Conservation (phyloP, 176 grass and related monocot species). For the Oryza longistaminata region DNA sequence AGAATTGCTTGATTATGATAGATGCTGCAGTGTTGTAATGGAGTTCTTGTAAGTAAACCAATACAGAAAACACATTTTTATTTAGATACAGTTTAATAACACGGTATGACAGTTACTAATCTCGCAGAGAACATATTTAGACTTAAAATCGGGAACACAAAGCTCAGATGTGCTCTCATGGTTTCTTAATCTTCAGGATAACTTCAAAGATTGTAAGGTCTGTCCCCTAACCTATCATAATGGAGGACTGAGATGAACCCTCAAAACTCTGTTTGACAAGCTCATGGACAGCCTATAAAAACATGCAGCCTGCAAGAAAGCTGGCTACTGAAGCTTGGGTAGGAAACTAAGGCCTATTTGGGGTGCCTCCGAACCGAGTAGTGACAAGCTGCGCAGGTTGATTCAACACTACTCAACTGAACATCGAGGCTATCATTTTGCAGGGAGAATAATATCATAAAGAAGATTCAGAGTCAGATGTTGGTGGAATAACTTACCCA, state of each 20-base stretch:
- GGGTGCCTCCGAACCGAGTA: neutral
- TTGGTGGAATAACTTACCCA: slow-evolving; percentile 50
- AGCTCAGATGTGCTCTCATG: neutral
- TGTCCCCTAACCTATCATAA: slow-evolving; percentile 1
- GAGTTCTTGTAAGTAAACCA: neutral
- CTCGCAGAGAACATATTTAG: neutral
- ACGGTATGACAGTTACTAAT: neutral
- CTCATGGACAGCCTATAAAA: neutral
- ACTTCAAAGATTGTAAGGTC: neutral
- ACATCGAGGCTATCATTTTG: neutral
- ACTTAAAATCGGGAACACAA: neutral
- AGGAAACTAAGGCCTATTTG: neutral
- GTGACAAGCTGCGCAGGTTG: neutral
- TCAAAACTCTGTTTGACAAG: neutral
- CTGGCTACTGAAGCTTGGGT: neutral
- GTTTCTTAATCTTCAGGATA: neutral
- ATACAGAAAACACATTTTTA: neutral
- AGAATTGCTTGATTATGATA: slow-evolving; percentile 86
- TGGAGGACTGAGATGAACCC: neutral
- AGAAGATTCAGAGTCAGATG: slow-evolving; percentile 4
- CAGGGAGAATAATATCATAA: neutral
- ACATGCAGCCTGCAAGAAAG: neutral
- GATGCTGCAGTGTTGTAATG: slow-evolving; percentile 46
- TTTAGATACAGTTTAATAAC: neutral
- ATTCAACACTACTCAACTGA: neutral